These are phyloP conservation scores for Camellia oleifera DNA, from an alignment of 179 eudicot species.

Conservation along the genomic window DNA sequence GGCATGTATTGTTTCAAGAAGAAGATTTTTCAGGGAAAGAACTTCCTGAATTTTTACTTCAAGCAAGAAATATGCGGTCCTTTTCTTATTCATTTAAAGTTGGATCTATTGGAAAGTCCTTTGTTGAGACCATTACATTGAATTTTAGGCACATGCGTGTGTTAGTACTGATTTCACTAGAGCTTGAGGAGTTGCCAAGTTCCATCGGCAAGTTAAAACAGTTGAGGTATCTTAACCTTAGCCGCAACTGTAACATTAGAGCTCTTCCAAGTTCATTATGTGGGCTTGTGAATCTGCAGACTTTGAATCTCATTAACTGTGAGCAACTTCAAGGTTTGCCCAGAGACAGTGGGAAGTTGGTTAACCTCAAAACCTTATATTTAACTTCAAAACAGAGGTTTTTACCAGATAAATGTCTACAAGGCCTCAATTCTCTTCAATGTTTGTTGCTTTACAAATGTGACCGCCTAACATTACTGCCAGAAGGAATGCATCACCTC, in stretches of 20 bases:
- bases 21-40: slow-evolving; percentile 17
- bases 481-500: slow-evolving; percentile 30
- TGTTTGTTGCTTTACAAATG: slow-evolving; percentile 30
- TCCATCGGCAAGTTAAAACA: slow-evolving; percentile 43
- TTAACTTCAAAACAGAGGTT: slow-evolving; percentile 30
- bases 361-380: slow-evolving; percentile 31
- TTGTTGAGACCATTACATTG: slow-evolving; percentile 24
- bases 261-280: slow-evolving; percentile 38
- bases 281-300: slow-evolving; percentile 44
- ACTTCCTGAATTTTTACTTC: slow-evolving; percentile 23
- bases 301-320: slow-evolving; percentile 35
- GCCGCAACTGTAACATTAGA: slow-evolving; percentile 25
- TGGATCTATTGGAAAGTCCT: slow-evolving; percentile 20
- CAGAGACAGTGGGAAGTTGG: slow-evolving; percentile 21
- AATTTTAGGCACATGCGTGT: slow-evolving; percentile 31
- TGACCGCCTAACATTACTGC: slow-evolving; percentile 20
- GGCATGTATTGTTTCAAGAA: slow-evolving; percentile 31
- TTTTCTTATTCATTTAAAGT: slow-evolving; percentile 21
- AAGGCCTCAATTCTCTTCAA: slow-evolving; percentile 22
- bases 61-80: slow-evolving; percentile 30
- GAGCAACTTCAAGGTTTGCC: slow-evolving; percentile 39
- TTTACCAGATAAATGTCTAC: slow-evolving; percentile 13
- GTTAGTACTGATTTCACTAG: slow-evolving; percentile 21
- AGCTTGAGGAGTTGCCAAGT: slow-evolving; percentile 40
- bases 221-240: slow-evolving; percentile 37